Conservation (phyloP, 352 stramenopile species). For the Phytophthora pinifolia region DNA sequence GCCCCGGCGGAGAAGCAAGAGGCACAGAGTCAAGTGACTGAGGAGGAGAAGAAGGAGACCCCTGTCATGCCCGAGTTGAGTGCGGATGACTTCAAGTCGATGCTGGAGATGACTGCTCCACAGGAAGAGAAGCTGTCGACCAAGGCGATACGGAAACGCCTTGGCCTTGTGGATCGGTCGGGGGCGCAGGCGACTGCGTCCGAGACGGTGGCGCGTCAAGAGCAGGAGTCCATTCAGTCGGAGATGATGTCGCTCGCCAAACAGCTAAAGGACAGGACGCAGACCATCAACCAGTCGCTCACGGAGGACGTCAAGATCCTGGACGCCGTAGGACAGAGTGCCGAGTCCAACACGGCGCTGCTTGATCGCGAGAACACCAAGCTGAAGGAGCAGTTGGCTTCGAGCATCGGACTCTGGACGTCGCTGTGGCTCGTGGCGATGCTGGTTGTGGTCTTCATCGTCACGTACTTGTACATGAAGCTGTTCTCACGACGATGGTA, state of each 20-base stretch:
- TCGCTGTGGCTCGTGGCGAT: conserved; percentile 67
- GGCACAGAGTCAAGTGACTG: background rate
- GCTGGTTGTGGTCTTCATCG: conserved; percentile 60
- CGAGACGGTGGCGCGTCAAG: conserved; percentile 48
- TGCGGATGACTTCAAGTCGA: conserved; percentile 57
- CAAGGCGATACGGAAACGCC: conserved; percentile 51
- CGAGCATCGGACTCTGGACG: conserved; percentile 76
- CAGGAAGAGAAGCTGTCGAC: conserved; percentile 55
- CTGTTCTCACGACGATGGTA: conserved; percentile 63
- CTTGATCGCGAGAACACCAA: conserved; percentile 63
- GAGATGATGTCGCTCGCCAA: conserved; percentile 76
- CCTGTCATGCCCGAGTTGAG: conserved; percentile 26
- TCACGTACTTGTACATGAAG: conserved; percentile 83
- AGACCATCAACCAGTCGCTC: conserved; percentile 76
- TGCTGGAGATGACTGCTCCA: conserved; percentile 43
- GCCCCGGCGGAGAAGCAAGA: background rate
- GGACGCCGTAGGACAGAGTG: conserved; percentile 68
- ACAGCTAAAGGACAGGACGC: conserved; percentile 70
- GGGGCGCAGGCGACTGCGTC: conserved; percentile 33
- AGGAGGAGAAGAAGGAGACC: conserved; percentile 2
- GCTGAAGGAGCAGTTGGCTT: conserved; percentile 65
- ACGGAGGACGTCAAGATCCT: conserved; percentile 74
- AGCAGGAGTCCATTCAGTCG: conserved; percentile 70
- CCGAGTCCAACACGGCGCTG: conserved; percentile 62
- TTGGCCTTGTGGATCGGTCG: conserved; percentile 50